Base-by-base conservation (phyloP, 164 flowering plant genomes). In the Berberis thunbergii region DNA sequence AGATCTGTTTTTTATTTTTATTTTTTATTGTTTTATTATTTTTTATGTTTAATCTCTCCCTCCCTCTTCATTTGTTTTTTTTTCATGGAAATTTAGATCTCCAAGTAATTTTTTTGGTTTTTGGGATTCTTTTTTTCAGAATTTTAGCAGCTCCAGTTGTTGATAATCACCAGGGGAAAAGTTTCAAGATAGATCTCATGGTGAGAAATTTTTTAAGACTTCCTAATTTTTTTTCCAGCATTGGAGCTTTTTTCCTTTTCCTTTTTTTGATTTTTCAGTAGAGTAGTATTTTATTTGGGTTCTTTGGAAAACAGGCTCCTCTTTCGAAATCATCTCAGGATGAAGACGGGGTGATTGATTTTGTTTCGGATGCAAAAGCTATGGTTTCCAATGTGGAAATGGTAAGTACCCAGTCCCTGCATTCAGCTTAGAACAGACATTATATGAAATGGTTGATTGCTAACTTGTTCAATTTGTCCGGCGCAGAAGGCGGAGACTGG, bases 161-260 rank as follows among this genome's bases (percentile, higher is more conserved):
- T 60, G 93, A 83, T 42, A 66, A 6, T 55, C 73, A 76, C 44
- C 67, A 78, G 57, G 89, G 84, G 62, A 85, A 85, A 67, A 95
- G 86, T 69, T 89, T 84, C 65, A 42, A 82, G 81, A 83, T 94
- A 72, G 99, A 94, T 84, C 90, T 95, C 67, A 91, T 89, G 99
- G 99, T 95, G 80, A 70, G 75, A 44, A 63, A 41, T 45, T 7
- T 4, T 62, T 26, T 26, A 26, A 26, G 26, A 26, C 11, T 62
- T 11, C 50, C 7, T 43, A 45, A 65, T 2, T 42, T 6, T 56
- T 57, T n/a, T 26, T 26, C 26, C 0, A 26, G 26, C 26, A 26
- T 26, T 26, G 26, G 26, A 26, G 26, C 26, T 26, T 26, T 26
- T 26, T 26, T 26, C 26, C 26, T 67, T 50, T 50, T 7, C 49